Evolutionary conservation across 805 yeast genomes (phyloP).

Genomic region (Candida chauliodis): DNA sequence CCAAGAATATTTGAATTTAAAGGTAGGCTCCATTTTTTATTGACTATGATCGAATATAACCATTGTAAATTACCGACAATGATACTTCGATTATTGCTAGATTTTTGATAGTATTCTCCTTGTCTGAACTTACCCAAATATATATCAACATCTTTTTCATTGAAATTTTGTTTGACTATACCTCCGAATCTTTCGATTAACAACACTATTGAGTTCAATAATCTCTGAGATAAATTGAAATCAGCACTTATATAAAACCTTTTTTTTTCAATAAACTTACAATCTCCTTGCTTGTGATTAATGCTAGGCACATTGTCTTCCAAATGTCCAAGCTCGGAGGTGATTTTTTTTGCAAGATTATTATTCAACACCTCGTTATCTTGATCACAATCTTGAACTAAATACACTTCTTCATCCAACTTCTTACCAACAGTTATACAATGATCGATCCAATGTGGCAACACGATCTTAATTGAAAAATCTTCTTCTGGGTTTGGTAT

Average conservation of each 20-base stretch:
- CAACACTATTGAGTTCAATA: conserved; percentile 34
- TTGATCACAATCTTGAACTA: conserved; percentile 29
- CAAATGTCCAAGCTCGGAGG: conserved; percentile 2
- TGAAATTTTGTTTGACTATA: conserved; percentile 24
- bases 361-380: background rate
- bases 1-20: conserved; percentile 53
- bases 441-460: conserved; percentile 78
- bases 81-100: conserved; percentile 36
- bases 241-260: conserved; percentile 53
- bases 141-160: conserved; percentile 21
- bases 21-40: conserved; percentile 56
- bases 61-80: conserved; percentile 69
- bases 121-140: conserved; percentile 62
- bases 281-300: background rate
- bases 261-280: conserved; percentile 39
- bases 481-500: conserved; percentile 16
- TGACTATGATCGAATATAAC: conserved; percentile 66
- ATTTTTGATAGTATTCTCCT: conserved; percentile 52
- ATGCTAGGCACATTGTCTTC: conserved; percentile 5
- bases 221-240: conserved; percentile 46
- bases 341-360: background rate
- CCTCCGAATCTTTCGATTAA: conserved; percentile 59
- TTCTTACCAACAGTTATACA: conserved; percentile 53
- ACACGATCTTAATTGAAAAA: conserved; percentile 48
- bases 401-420: conserved; percentile 52